Conservation (phyloP, 192 early-diverging fungal species). For the Thoreauomyces humboldtii region DNA sequence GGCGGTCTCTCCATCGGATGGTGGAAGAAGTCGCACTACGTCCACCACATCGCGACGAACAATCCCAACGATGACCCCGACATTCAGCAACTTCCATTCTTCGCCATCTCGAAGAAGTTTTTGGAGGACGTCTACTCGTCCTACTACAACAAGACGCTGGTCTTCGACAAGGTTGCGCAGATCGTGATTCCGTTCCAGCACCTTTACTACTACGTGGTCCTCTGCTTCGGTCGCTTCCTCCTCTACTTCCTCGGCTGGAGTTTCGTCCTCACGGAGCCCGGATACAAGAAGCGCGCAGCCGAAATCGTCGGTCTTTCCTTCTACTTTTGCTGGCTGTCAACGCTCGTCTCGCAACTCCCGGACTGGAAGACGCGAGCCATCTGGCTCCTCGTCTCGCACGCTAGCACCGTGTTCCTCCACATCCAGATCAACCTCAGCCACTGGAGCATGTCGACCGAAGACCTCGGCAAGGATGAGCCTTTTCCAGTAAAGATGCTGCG, state of each 20-base stretch:
- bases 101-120: conserved; percentile 79
- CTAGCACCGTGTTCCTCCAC: conserved; percentile 81
- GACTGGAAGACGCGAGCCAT: conserved; percentile 57
- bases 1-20: conserved; percentile 91
- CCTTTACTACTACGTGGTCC: conserved; percentile 79
- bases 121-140: conserved; percentile 83
- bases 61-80: conserved; percentile 93
- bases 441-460: conserved; percentile 81
- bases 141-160: conserved; percentile 80
- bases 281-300: conserved; percentile 53
- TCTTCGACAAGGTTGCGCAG: conserved; percentile 73
- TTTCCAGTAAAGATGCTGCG: conserved; percentile 84
- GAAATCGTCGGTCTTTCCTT: conserved; percentile 71
- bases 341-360: conserved; percentile 67
- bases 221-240: conserved; percentile 92
- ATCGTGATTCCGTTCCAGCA: conserved; percentile 82
- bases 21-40: conserved; percentile 98
- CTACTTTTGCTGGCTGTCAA: conserved; percentile 80
- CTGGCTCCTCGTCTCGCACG: conserved; percentile 78
- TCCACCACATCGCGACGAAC: conserved; percentile 97
- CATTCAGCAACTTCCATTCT: conserved; percentile 96
- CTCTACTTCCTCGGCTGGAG: conserved; percentile 74
- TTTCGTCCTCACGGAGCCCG: conserved; percentile 50
- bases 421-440: conserved; percentile 96
- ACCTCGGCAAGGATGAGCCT: conserved; percentile 39